These are phyloP conservation scores for Ailanthus altissimus DNA, from an alignment of 345 rosid genomes.

Conservation along the genomic window DNA sequence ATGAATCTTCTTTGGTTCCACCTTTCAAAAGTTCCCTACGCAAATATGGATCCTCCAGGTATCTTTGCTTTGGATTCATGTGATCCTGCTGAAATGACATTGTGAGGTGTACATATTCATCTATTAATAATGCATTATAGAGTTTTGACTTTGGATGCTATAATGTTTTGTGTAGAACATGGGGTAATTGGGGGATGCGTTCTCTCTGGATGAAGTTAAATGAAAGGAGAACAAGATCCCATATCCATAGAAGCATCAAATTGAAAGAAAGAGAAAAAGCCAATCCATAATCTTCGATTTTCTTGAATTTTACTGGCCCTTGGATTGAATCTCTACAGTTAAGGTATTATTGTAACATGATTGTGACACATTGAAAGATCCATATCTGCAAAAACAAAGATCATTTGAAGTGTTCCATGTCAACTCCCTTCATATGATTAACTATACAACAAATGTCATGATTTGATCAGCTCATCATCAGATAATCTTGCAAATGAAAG, in stretches of 20 bases:
- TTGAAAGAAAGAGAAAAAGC: neutral
- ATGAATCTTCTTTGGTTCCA: constrained; percentile 28
- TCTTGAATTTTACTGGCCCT: neutral
- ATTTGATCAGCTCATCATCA: neutral
- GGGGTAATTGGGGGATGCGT: neutral
- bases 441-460: constrained; percentile 13
- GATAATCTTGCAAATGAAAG: neutral
- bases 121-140: neutral
- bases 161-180: neutral
- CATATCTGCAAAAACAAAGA: neutral
- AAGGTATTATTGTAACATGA: neutral
- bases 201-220: neutral
- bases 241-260: neutral
- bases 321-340: neutral
- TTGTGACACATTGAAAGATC: constrained; percentile 11
- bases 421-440: constrained; percentile 14
- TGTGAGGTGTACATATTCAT: neutral
- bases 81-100: neutral
- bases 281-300: neutral
- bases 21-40: neutral
- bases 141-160: neutral
- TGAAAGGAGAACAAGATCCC: neutral
- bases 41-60: constrained; percentile 9
- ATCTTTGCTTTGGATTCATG: constrained; percentile 15
- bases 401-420: constrained; percentile 17